These are phyloP conservation scores for Fragilariopsis cylindrus DNA, from an alignment of 108 stramenopile genomes.

Conservation along the genomic window DNA sequence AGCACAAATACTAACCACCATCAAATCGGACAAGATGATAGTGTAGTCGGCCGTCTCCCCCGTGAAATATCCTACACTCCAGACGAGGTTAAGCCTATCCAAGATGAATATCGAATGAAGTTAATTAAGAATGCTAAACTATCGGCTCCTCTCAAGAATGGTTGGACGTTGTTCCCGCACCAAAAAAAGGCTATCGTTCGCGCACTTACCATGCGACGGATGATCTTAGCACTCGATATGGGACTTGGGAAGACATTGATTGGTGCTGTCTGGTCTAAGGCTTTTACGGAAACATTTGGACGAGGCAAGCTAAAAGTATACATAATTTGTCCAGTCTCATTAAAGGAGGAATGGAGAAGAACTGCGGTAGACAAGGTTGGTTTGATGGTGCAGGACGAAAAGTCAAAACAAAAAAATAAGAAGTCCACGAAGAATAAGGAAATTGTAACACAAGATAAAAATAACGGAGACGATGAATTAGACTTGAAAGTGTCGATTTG, in stretches of 20 bases:
- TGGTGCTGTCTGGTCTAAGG: slow-evolving; percentile 73
- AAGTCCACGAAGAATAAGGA: slow-evolving; percentile 12
- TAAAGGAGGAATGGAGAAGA: slow-evolving; percentile 74
- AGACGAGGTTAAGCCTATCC: slow-evolving; percentile 26
- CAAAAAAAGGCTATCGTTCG: slow-evolving; percentile 70
- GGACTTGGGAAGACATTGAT: slow-evolving; percentile 76
- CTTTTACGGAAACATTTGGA: slow-evolving; percentile 58
- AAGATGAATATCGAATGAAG: slow-evolving; percentile 36
- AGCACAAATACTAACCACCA: slow-evolving; percentile 3
- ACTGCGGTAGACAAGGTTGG: slow-evolving; percentile 67
- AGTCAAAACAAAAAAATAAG: slow-evolving; percentile 27
- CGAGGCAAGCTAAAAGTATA: slow-evolving; percentile 46
- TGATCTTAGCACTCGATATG: slow-evolving; percentile 83
- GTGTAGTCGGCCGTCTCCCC: slow-evolving; percentile 14
- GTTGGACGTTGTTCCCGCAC: slow-evolving; percentile 78
- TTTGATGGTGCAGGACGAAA: slow-evolving; percentile 43
- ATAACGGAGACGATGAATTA: background rate
- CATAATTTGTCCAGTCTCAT: slow-evolving; percentile 65
- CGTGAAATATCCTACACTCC: slow-evolving; percentile 28
- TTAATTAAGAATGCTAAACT: slow-evolving; percentile 66
- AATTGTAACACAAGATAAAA: background rate
- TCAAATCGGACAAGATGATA: background rate
- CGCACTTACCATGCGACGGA: slow-evolving; percentile 62
- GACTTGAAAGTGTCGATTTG: slow-evolving; percentile 42
- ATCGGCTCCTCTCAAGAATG: slow-evolving; percentile 55